Evolutionary conservation across 2,329 filamentous ascomycete genomes (phyloP), one percentile per base, ranked within the genome.

Genomic region (Coniella vitis): DNA sequence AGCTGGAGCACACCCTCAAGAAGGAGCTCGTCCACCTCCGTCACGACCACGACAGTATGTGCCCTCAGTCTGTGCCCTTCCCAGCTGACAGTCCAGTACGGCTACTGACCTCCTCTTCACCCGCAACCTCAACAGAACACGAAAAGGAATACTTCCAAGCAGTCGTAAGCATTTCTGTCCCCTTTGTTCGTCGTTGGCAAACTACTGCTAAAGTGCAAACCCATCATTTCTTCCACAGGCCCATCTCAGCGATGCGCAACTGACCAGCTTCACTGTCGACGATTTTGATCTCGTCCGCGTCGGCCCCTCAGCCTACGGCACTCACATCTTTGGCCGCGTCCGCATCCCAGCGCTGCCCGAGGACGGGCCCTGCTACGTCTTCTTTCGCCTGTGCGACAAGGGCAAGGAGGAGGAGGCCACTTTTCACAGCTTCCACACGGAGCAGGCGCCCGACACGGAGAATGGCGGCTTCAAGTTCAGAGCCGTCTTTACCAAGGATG

Each of bases 121-220:
- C 19, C 16, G 3, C 3, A 12, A 22, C 9, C 38, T 46, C 14
- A 1, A 22, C 12, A 75, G 74, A 78, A 57, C 76, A 79, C 55
- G 75, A 78, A 54, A 69, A 69, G 8, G 70, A 75, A 52, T 78
- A 76, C 61, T 79, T 79, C 65, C 69, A 69, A n/a, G 69, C 72
- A 2, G 72, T 72, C 45, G 67, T 67, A 56, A 51, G 62, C 14
- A 7, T 25, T 8, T 4, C 13, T 16, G 25, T 29, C 22, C 5
- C 21, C 17, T 14, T 13, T 10, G 7, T 22, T 40, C n/a, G n/a
- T n/a, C n/a, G 13, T 40, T 17, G 12, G 2, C 14, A 25, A 20
- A 12, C 12, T 21, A 14, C 38, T 41, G 38, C 17, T n/a, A 41
- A 9, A 10, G 16, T 5, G 4, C 7, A 12, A 38, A 13, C 22